These are phyloP conservation scores for Spatholobus suberectus DNA, from an alignment of 306 rosid genomes.

Conservation along the genomic window DNA sequence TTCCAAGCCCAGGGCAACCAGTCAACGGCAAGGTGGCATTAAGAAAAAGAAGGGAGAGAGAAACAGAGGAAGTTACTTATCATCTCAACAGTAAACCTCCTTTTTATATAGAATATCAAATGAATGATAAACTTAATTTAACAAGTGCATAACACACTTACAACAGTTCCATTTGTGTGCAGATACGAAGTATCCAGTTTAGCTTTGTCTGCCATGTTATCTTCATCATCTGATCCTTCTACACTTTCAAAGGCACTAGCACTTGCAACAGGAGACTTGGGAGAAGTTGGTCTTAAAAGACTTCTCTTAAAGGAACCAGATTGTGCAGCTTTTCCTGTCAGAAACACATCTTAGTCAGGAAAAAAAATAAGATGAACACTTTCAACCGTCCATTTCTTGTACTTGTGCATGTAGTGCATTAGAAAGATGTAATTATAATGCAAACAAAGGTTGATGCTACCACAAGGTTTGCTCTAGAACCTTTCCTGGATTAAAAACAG, in stretches of 20 bases:
- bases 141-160: conserved; percentile 53
- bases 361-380: conserved; percentile 24
- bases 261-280: conserved; percentile 97
- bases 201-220: conserved; percentile 52
- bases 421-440: conserved; percentile 10
- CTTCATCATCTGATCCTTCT: conserved; percentile 93
- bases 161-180: conserved; percentile 74
- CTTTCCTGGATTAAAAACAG: conserved; percentile 20
- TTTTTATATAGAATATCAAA: background rate
- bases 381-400: conserved; percentile 1
- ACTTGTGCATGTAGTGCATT: conserved; percentile 4
- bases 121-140: conserved; percentile 17
- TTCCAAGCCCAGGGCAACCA: background rate
- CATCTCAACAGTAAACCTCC: conserved; percentile 17
- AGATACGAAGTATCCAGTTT: conserved; percentile 62
- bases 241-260: conserved; percentile 90
- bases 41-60: background rate
- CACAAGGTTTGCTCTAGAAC: background rate
- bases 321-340: conserved; percentile 71
- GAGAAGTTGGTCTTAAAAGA: conserved; percentile 70
- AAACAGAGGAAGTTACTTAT: background rate
- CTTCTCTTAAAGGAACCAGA: conserved; percentile 61
- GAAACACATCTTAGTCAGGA: conserved; percentile 33
- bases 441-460: background rate
- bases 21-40: conserved; percentile 3